Conservation (phyloP, 352 stramenopile genomes). For the Phytophthora kernoviae region DNA sequence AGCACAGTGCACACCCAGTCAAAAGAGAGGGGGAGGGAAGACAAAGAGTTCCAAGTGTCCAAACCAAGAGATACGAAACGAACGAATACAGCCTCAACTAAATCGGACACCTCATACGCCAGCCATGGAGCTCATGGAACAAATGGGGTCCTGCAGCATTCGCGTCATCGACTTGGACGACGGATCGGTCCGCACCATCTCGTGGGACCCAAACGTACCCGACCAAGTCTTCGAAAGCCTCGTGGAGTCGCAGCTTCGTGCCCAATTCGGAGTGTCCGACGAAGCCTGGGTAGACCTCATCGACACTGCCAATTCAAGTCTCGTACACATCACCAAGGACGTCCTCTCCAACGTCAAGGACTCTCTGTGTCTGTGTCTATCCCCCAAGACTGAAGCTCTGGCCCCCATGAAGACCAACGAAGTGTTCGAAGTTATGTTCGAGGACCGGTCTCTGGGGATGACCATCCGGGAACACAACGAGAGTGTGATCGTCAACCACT, state of each 20-base stretch:
- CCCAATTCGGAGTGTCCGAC: conserved; percentile 81
- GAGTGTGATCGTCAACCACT: conserved; percentile 86
- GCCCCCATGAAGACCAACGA: conserved; percentile 81
- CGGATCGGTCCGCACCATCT: conserved; percentile 72
- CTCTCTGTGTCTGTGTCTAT: conserved; percentile 81
- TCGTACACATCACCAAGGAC: conserved; percentile 85
- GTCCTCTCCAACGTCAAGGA: conserved; percentile 55
- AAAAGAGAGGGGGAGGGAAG: too few species aligned
- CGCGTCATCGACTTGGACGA: conserved; percentile 88
- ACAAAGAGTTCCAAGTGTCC: background rate
- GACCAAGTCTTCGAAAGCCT: conserved; percentile 85
- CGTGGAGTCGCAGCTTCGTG: conserved; percentile 76
- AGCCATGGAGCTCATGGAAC: conserved; percentile 35
- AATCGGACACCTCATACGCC: too few species aligned
- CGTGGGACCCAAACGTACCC: conserved; percentile 80
- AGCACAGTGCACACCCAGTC: background rate
- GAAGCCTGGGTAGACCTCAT: conserved; percentile 89
- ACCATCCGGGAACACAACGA: conserved; percentile 87
- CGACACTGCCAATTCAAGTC: conserved; percentile 78
- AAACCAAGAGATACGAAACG: too few species aligned
- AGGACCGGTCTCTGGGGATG: conserved; percentile 74
- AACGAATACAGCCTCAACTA: too few species aligned
- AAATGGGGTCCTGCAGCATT: conserved; percentile 51
- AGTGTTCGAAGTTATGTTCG: conserved; percentile 81
- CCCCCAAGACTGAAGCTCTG: conserved; percentile 82